Evolutionary conservation across 352 stramenopile genomes (phyloP).

Genomic region (Thalassiosira pacifica): DNA sequence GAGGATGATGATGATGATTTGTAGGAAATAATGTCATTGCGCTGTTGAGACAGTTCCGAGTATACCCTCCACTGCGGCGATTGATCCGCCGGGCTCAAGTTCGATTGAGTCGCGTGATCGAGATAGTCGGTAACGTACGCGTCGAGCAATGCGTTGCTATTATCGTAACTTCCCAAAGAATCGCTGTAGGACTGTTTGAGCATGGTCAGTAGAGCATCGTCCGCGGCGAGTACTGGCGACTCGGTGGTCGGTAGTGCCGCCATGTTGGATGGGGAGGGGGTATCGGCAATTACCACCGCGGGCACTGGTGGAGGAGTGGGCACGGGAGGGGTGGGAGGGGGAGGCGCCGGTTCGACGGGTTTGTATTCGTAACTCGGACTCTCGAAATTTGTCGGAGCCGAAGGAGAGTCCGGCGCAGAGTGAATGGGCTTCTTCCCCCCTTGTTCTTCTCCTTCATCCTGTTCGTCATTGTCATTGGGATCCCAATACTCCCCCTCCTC

Average conservation of each 20-base stretch:
- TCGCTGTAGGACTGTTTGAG: constrained; percentile 40
- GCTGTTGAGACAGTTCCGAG: constrained; percentile 10
- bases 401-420: neutral
- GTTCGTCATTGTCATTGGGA: neutral
- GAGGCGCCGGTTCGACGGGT: neutral
- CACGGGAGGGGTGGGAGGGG: neutral
- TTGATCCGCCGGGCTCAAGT: neutral
- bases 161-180: neutral
- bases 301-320: too few species aligned
- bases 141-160: neutral
- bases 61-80: constrained; percentile 37
- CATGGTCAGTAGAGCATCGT: constrained; percentile 27
- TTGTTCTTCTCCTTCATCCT: too few species aligned
- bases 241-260: neutral
- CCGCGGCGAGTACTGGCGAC: neutral
- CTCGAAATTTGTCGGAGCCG: neutral
- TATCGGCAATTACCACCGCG: neutral
- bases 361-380: neutral
- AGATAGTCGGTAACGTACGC: constrained; percentile 1
- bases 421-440: neutral
- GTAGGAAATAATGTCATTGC: constrained; percentile 17
- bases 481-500: neutral
- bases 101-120: neutral
- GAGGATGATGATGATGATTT: neutral
- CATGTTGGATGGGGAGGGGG: neutral